These are phyloP conservation scores for Pyrenula massariospora DNA, from an alignment of 495 filamentous ascomycete genomes.

Conservation along the genomic window DNA sequence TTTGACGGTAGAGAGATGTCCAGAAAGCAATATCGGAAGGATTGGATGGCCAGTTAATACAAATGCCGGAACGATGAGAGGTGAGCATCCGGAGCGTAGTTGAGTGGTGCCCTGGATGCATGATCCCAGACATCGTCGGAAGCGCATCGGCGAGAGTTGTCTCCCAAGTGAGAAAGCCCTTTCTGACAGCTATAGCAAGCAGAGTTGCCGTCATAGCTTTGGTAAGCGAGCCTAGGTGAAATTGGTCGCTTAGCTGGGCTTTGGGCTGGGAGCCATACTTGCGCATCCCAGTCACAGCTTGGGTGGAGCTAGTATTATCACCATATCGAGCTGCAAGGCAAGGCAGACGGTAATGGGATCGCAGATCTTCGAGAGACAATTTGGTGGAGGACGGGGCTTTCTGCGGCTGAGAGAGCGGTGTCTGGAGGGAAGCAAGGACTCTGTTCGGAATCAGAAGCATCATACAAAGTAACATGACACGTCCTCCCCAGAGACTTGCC, in stretches of 20 bases:
- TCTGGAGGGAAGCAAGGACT: too few species aligned
- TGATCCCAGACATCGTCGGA: neutral
- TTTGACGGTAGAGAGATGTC: neutral
- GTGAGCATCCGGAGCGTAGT: neutral
- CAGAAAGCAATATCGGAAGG: neutral
- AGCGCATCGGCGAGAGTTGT: neutral
- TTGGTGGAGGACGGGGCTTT: too few species aligned
- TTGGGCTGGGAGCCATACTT: neutral
- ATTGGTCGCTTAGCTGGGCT: neutral
- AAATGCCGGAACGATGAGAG: neutral
- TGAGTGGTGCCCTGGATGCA: neutral
- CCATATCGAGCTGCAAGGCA: neutral
- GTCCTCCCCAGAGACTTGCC: too few species aligned
- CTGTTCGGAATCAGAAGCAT: too few species aligned
- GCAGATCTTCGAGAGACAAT: too few species aligned
- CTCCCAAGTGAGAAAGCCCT: neutral
- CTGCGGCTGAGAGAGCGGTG: too few species aligned
- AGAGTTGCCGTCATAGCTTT: neutral
- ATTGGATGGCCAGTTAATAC: neutral
- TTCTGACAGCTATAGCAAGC: neutral
- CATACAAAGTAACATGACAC: too few species aligned
- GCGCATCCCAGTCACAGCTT: neutral
- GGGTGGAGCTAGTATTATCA: neutral
- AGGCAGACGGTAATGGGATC: neutral
- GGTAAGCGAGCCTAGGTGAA: neutral